Conservation (phyloP, 805 yeast species). For the Myxozyma sirexii region DNA sequence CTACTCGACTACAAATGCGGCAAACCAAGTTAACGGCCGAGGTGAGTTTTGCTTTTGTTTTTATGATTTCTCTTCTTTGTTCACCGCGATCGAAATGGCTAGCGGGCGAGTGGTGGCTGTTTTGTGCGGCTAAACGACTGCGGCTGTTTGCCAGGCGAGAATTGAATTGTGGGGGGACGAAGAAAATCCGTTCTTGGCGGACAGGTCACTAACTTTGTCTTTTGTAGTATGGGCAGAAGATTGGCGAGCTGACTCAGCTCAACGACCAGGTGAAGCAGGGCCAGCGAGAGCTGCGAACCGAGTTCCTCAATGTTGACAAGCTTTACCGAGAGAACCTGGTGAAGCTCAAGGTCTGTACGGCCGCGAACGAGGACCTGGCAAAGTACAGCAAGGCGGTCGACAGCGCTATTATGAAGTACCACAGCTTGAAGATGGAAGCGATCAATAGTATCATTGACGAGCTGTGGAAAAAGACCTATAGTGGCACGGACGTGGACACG, state of each 20-base stretch:
- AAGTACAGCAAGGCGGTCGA: slow-evolving; percentile 86
- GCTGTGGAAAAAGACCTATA: slow-evolving; percentile 90
- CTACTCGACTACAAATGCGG: slow-evolving; percentile 52
- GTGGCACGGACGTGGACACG: slow-evolving; percentile 93
- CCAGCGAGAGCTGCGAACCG: slow-evolving; percentile 63
- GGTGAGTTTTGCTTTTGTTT: no score
- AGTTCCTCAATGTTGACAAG: slow-evolving; percentile 67
- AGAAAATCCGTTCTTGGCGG: no score
- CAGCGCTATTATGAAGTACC: slow-evolving; percentile 90
- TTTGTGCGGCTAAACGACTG: background rate
- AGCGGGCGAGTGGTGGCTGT: background rate
- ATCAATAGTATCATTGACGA: slow-evolving; percentile 86
- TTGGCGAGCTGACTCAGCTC: slow-evolving; percentile 85
- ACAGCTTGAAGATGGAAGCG: slow-evolving; percentile 87
- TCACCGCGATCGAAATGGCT: background rate
- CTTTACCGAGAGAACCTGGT: slow-evolving; percentile 72
- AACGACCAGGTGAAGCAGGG: slow-evolving; percentile 66
- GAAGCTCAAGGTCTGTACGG: slow-evolving; percentile 70
- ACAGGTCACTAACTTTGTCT: no score
- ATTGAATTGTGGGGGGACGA: no score
- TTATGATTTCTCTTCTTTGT: background rate
- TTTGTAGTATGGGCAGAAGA: slow-evolving; percentile 61
- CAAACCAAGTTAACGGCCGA: slow-evolving; percentile 61
- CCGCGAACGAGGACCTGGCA: slow-evolving; percentile 77
- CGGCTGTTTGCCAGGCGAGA: background rate